phyloP scores from a whole-genome alignment of 345 rosid genomes.

The Reutealis trisperma region DNA sequence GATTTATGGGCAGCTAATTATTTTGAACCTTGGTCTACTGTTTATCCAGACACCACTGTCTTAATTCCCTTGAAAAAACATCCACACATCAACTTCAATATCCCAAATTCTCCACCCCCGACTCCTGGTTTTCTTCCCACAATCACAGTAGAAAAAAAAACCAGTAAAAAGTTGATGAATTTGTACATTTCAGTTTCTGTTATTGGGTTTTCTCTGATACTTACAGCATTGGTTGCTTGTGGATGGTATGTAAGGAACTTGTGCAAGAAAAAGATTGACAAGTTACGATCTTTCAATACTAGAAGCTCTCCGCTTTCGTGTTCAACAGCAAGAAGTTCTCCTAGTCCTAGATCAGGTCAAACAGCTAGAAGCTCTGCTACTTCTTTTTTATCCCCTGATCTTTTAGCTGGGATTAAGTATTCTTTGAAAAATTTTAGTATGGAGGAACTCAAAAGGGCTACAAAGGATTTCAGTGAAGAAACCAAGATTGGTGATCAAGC shows the following conservation, averaged over 20 bases:
- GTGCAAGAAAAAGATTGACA: slow-evolving; percentile 28
- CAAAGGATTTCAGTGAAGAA: slow-evolving; percentile 40
- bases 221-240: slow-evolving; percentile 31
- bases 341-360: slow-evolving; percentile 38
- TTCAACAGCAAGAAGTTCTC: slow-evolving; percentile 40
- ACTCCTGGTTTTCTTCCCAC: slow-evolving; percentile 47
- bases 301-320: slow-evolving; percentile 39
- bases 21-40: slow-evolving; percentile 37
- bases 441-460: slow-evolving; percentile 43
- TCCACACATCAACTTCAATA: slow-evolving; percentile 24
- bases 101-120: slow-evolving; percentile 42
- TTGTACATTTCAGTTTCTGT: slow-evolving; percentile 50
- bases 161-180: slow-evolving; percentile 25
- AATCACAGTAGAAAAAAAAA: slow-evolving; percentile 18
- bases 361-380: slow-evolving; percentile 38
- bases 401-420: slow-evolving; percentile 50
- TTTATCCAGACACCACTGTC: slow-evolving; percentile 50
- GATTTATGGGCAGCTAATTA: slow-evolving; percentile 44
- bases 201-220: slow-evolving; percentile 36
- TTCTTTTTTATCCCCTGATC: slow-evolving; percentile 60
- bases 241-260: slow-evolving; percentile 36
- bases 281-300: slow-evolving; percentile 36
- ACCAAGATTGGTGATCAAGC: slow-evolving; percentile 36
- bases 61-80: slow-evolving; percentile 41
- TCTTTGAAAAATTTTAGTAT: slow-evolving; percentile 39